Conservation (phyloP, 2,329 filamentous ascomycete species). For the Colletotrichum sp. region DNA sequence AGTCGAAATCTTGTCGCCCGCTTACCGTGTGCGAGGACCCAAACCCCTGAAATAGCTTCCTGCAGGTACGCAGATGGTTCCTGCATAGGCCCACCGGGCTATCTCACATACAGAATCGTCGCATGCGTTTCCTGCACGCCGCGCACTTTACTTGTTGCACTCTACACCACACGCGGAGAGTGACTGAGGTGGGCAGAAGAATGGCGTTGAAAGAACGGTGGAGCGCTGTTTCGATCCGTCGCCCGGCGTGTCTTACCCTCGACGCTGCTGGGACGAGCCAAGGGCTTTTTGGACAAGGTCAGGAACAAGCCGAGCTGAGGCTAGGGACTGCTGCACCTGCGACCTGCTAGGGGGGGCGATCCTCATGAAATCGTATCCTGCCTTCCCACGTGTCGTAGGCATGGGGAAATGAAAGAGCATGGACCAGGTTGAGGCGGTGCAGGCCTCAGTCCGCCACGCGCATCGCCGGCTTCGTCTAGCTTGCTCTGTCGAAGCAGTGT, state of each 20-base stretch:
- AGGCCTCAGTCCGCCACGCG: not conserved
- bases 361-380: constrained; percentile 17
- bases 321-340: constrained; percentile 5
- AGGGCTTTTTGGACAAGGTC: constrained; percentile 13
- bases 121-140: not conserved
- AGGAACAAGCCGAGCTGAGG: constrained; percentile 11
- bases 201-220: not conserved
- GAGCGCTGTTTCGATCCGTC: not conserved
- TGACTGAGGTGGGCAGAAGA: not conserved
- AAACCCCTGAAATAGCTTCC: not conserved
- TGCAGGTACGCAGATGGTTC: constrained; percentile 7
- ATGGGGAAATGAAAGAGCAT: constrained; percentile 21
- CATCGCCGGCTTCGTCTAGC: not conserved
- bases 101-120: not conserved
- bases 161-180: not conserved
- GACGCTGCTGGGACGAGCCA: not conserved
- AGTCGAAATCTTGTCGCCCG: not conserved
- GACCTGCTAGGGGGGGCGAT: constrained; percentile 9
- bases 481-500: not conserved
- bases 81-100: not conserved
- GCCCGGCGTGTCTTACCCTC: not conserved
- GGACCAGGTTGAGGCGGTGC: constrained; percentile 11
- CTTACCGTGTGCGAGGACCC: not conserved
- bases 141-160: not conserved
- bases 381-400: constrained; percentile 14